Conservation (phyloP, 2,329 filamentous ascomycete species). For the Penicillium brevicompactum region DNA sequence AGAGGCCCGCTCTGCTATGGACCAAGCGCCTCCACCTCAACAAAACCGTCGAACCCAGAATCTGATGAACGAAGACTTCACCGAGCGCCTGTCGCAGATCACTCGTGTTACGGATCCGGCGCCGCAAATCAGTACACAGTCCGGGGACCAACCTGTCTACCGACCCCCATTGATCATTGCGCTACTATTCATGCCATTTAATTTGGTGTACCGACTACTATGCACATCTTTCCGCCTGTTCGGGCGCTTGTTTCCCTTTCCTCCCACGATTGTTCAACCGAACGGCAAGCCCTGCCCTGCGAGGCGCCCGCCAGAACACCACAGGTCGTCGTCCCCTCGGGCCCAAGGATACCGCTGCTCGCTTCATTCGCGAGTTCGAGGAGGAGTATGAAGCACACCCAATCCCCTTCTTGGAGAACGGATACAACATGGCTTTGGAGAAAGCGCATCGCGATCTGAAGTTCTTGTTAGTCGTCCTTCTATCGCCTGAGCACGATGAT, state of each 20-base stretch:
- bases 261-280: slow-evolving; percentile 64
- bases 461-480: slow-evolving; percentile 82
- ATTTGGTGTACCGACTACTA: slow-evolving; percentile 72
- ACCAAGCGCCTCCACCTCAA: slow-evolving; percentile 61
- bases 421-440: slow-evolving; percentile 90
- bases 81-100: slow-evolving; percentile 34
- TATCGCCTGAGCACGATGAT: slow-evolving; percentile 94
- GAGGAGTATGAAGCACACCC: slow-evolving; percentile 75
- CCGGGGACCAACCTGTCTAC: slow-evolving; percentile 64
- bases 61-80: slow-evolving; percentile 55
- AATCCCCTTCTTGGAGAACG: slow-evolving; percentile 80
- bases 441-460: slow-evolving; percentile 87
- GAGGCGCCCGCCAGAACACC: slow-evolving; percentile 55
- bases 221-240: slow-evolving; percentile 70
- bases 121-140: slow-evolving; percentile 79
- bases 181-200: slow-evolving; percentile 79
- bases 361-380: slow-evolving; percentile 91
- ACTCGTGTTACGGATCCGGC: slow-evolving; percentile 64
- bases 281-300: slow-evolving; percentile 52
- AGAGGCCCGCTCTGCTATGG: slow-evolving; percentile 69
- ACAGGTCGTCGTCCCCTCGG: slow-evolving; percentile 74
- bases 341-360: slow-evolving; percentile 81
- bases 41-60: slow-evolving; percentile 71
- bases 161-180: slow-evolving; percentile 75
- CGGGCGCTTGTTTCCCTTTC: slow-evolving; percentile 77